These are phyloP conservation scores for Neonectria magnoliae DNA, from an alignment of 2,329 filamentous ascomycete species.

Conservation along the genomic window DNA sequence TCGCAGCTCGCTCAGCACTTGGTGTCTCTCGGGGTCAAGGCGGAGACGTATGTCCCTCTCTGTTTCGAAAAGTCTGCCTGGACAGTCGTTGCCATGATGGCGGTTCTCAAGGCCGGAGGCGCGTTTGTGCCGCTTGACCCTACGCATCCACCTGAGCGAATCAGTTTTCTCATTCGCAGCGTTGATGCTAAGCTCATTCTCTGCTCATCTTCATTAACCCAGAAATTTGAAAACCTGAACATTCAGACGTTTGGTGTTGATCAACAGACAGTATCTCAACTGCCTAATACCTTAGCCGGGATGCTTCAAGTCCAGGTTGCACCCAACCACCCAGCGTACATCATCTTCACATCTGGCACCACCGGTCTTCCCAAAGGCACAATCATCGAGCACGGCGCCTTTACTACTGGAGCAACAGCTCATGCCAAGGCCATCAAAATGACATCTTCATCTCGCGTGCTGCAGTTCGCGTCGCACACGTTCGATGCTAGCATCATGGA, in stretches of 20 bases:
- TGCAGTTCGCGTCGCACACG: slow-evolving; percentile 34
- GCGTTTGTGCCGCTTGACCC: slow-evolving; percentile 49
- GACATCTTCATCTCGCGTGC: slow-evolving; percentile 18
- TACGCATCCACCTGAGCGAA: slow-evolving; percentile 45
- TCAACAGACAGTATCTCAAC: background rate
- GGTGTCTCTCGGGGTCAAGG: slow-evolving; percentile 44
- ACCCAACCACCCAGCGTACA: background rate
- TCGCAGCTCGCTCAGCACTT: slow-evolving; percentile 48
- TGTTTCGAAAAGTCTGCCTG: slow-evolving; percentile 53
- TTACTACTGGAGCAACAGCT: slow-evolving; percentile 14
- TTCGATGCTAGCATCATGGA: slow-evolving; percentile 34
- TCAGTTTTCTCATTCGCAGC: slow-evolving; percentile 25
- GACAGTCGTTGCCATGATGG: slow-evolving; percentile 47
- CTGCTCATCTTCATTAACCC: slow-evolving; percentile 5
- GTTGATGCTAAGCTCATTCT: slow-evolving; percentile 26
- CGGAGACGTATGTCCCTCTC: slow-evolving; percentile 44
- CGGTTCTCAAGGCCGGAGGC: slow-evolving; percentile 48
- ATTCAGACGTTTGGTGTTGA: background rate
- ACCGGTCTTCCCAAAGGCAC: slow-evolving; percentile 16
- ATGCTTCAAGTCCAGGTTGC: background rate
- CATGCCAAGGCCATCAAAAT: slow-evolving; percentile 1
- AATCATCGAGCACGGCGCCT: slow-evolving; percentile 22
- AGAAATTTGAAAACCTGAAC: background rate
- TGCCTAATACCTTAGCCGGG: background rate
- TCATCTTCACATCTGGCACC: slow-evolving; percentile 8